A percentile compares a stretch with the other conserved stretches of the same genome.
These are phyloP conservation scores for Emmonsiellopsis sp. DNA, from an alignment of 2,329 filamentous ascomycete genomes.

Conservation along the genomic window DNA sequence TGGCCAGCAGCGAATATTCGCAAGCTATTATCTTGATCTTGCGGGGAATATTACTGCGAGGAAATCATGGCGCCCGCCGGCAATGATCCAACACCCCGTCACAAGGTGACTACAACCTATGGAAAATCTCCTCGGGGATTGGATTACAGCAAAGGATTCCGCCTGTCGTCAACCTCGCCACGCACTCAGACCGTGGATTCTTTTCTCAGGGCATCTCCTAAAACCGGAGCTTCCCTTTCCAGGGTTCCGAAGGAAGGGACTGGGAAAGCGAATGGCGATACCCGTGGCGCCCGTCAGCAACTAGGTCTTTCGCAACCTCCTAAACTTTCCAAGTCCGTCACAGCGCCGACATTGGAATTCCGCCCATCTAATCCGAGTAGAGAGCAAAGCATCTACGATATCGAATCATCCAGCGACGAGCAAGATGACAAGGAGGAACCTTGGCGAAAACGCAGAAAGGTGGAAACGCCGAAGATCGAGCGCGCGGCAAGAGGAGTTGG, in stretches of 20 bases:
- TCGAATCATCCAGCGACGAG: slow-evolving; percentile 21
- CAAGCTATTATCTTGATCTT: not conserved
- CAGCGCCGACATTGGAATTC: not conserved
- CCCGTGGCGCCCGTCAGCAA: not conserved
- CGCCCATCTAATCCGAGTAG: not conserved
- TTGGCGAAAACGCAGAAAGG: slow-evolving; percentile 10
- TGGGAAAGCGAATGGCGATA: not conserved
- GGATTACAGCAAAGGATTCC: not conserved
- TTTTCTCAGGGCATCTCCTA: not conserved
- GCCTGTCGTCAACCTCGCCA: not conserved
- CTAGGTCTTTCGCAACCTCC: not conserved
- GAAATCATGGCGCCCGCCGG: slow-evolving; percentile 1
- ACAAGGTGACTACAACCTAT: slow-evolving; percentile 11
- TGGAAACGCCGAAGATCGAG: slow-evolving; percentile 6
- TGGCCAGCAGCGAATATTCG: not conserved
- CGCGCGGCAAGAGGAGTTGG: slow-evolving; percentile 1
- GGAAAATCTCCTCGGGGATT: slow-evolving; percentile 8
- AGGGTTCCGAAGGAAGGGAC: not conserved
- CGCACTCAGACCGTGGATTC: not conserved
- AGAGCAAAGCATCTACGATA: slow-evolving; percentile 14
- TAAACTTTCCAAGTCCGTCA: not conserved
- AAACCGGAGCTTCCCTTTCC: not conserved
- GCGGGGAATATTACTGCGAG: not conserved
- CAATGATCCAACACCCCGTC: slow-evolving; percentile 6
- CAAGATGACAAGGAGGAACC: slow-evolving; percentile 1